Evolutionary conservation across 352 stramenopile genomes (phyloP).

Genomic region (Phytophthora fragariae): DNA sequence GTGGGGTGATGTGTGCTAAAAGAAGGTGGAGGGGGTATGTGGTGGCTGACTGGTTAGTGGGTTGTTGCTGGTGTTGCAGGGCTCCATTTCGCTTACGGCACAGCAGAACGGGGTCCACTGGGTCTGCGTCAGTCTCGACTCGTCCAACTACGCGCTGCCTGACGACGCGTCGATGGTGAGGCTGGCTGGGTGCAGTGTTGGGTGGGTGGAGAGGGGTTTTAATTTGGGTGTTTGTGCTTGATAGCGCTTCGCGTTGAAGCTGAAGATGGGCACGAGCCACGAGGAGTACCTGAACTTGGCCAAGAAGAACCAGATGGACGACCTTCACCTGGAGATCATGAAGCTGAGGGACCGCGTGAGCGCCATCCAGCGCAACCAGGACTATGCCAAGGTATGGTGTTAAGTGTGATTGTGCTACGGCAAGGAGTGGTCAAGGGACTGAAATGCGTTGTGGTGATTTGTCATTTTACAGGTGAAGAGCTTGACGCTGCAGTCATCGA

Average conservation of each 20-base stretch:
- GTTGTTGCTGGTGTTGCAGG: conserved; percentile 39
- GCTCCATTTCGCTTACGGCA: conserved; percentile 73
- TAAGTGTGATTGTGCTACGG: not conserved
- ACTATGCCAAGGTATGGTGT: conserved; percentile 77
- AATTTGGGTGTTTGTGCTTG: not conserved
- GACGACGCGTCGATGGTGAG: conserved; percentile 71
- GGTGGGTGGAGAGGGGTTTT: not conserved
- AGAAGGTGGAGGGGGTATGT: not conserved
- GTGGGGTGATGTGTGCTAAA: conserved; percentile 22
- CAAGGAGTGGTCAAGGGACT: not conserved
- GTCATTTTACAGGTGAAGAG: conserved; percentile 62
- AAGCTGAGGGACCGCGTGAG: conserved; percentile 84
- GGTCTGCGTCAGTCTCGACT: conserved; percentile 78
- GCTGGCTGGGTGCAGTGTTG: not conserved
- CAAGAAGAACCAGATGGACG: conserved; percentile 87
- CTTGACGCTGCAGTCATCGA: conserved; percentile 68
- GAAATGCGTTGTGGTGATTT: conserved; percentile 6
- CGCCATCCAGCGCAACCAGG: conserved; percentile 83
- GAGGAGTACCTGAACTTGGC: conserved; percentile 85
- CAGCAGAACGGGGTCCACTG: conserved; percentile 72
- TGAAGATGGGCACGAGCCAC: conserved; percentile 75
- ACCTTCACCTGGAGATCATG: conserved; percentile 79
- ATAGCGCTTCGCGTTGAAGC: conserved; percentile 73
- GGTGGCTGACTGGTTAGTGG: not conserved
- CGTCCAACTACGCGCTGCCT: conserved; percentile 67